phyloP scores from a whole-genome alignment of 306 rosid species.

The Castanea mollissima region DNA sequence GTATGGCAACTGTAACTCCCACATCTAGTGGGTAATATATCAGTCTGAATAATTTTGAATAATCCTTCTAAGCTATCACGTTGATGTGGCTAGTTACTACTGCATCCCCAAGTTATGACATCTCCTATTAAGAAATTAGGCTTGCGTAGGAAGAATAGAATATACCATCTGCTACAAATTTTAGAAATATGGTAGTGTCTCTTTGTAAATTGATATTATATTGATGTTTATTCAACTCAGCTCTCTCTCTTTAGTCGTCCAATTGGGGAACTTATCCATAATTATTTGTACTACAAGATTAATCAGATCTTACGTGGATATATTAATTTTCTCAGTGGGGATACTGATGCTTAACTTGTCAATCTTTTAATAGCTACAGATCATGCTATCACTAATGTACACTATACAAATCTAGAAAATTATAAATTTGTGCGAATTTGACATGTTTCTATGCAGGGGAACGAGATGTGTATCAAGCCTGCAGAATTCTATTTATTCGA shows the following conservation, averaged over 20 bases:
- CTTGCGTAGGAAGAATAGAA: no score
- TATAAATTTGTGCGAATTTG: not conserved
- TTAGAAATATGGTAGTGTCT: no score
- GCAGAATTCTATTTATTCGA: constrained; percentile 91
- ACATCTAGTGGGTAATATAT: no score
- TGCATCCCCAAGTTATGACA: no score
- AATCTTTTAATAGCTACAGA: not conserved
- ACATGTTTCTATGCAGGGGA: constrained; percentile 63
- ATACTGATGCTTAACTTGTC: not conserved
- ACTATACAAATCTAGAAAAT: not conserved
- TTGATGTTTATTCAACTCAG: no score
- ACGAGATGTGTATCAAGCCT: constrained; percentile 86
- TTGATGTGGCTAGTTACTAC: no score
- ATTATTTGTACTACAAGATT: not conserved
- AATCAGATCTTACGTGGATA: not conserved
- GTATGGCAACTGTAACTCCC: no score
- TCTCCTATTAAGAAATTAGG: no score
- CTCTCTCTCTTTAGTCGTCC: not conserved
- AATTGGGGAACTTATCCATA: not conserved
- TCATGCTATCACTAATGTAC: not conserved
- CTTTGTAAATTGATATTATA: no score
- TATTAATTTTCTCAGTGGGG: not conserved
- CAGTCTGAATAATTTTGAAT: no score
- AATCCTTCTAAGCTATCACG: no score
- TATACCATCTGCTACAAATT: no score